These are phyloP conservation scores for Globisporangium acanthophoron DNA, from an alignment of 352 stramenopile species.

Conservation along the genomic window DNA sequence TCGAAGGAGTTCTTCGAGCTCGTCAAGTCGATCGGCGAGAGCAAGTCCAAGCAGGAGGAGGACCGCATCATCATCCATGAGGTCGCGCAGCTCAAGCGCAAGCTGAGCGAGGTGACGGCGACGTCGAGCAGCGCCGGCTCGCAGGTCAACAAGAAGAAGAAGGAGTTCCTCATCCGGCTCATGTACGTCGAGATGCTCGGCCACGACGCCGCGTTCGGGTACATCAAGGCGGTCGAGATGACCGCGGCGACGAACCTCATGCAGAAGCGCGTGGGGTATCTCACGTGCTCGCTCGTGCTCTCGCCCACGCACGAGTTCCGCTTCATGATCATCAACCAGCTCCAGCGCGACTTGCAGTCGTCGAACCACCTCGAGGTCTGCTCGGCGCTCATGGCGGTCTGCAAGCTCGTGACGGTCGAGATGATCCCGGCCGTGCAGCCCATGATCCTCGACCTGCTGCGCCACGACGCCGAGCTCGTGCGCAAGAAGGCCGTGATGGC, in stretches of 20 bases:
- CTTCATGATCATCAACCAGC: constrained; percentile 99
- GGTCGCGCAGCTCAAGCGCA: constrained; percentile 94
- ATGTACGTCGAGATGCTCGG: constrained; percentile 99
- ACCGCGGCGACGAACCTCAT: constrained; percentile 96
- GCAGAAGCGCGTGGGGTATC: constrained; percentile 98
- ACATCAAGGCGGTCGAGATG: constrained; percentile 98
- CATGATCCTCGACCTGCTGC: constrained; percentile 95
- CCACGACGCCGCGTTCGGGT: constrained; percentile 99
- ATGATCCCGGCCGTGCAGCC: constrained; percentile 97
- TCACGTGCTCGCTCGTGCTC: constrained; percentile 93
- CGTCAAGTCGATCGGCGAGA: constrained; percentile 99
- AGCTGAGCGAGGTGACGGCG: constrained; percentile 86
- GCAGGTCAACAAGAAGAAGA: constrained; percentile 94
- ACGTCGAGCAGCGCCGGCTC: constrained; percentile 67
- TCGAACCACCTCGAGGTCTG: constrained; percentile 93
- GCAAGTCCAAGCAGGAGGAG: constrained; percentile 99
- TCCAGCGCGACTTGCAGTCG: constrained; percentile 93
- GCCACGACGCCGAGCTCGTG: constrained; percentile 96
- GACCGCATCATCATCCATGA: constrained; percentile 98
- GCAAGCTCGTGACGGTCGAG: constrained; percentile 96
- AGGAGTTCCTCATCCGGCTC: constrained; percentile 98
- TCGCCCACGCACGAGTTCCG: constrained; percentile 98
- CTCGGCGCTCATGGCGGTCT: constrained; percentile 94
- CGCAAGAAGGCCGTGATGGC: constrained; percentile 99
- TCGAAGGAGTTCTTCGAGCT: constrained; percentile 99